These are phyloP conservation scores for Corchorus capsularis DNA, from an alignment of 345 rosid genomes.

Conservation along the genomic window DNA sequence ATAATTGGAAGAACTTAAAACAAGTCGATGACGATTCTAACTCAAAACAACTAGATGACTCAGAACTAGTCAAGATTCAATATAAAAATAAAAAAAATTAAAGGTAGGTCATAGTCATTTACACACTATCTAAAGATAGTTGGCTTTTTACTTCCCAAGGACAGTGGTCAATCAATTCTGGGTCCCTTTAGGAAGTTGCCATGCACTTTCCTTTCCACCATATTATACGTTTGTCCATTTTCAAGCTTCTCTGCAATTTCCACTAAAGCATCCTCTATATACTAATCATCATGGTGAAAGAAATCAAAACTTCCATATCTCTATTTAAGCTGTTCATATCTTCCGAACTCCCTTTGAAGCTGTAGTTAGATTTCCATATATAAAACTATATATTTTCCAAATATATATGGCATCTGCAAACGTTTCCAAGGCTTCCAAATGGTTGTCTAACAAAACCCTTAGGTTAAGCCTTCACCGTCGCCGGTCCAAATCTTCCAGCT, in stretches of 20 bases:
- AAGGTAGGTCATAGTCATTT: not conserved
- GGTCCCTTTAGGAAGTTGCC: not conserved
- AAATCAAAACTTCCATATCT: not conserved
- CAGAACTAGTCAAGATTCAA: too few species aligned
- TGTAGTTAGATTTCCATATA: too few species aligned
- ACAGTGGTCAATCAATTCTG: not conserved
- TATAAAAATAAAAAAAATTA: too few species aligned
- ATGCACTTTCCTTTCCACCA: conserved; percentile 10
- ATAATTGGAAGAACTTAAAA: too few species aligned
- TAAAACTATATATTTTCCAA: too few species aligned
- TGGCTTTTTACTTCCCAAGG: not conserved
- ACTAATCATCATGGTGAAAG: too few species aligned
- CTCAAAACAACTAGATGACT: too few species aligned
- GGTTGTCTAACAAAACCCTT: conserved; percentile 38
- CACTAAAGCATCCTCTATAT: not conserved
- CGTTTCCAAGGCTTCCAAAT: conserved; percentile 31
- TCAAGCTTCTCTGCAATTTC: not conserved
- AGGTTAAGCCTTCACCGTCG: conserved; percentile 31
- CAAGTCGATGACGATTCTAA: too few species aligned
- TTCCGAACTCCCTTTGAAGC: not conserved
- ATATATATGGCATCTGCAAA: conserved; percentile 25
- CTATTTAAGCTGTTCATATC: not conserved
- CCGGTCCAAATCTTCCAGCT: conserved; percentile 27
- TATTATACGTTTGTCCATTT: not conserved
- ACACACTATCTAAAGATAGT: not conserved